These are phyloP conservation scores for Suhomyces chickasaworum DNA, from an alignment of 1,139 yeast species.

Conservation along the genomic window DNA sequence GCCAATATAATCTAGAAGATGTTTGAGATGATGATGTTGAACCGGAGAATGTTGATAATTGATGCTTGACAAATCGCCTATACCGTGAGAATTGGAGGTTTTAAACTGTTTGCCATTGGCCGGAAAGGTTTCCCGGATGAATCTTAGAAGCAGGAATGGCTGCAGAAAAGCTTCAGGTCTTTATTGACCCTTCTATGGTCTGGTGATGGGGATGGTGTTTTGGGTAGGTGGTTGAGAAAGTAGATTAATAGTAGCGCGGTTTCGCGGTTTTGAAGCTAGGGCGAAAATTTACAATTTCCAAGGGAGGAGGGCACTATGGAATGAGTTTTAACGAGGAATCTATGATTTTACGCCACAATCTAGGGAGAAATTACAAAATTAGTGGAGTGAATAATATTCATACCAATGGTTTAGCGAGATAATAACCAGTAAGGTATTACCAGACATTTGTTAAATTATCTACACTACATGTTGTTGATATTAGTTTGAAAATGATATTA, in stretches of 20 bases:
- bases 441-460: background rate
- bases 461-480: background rate
- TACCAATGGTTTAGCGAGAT: background rate
- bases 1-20: background rate
- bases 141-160: background rate
- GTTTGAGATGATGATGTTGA: background rate
- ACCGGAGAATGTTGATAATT: background rate
- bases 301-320: too few species aligned
- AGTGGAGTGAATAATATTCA: background rate
- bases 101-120: background rate
- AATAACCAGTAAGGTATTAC: background rate
- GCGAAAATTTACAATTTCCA: background rate
- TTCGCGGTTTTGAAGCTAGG: conserved; percentile 4
- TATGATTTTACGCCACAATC: background rate
- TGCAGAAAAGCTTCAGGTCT: background rate
- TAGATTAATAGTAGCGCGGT: background rate
- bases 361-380: background rate
- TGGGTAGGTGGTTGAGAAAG: background rate
- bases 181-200: background rate
- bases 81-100: background rate
- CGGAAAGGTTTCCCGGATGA: background rate
- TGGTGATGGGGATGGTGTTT: background rate
- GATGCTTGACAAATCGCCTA: background rate
- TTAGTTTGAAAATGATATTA: background rate
- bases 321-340: background rate